Conservation (phyloP, 345 rosid genomes). For the Iberis pinnata region DNA sequence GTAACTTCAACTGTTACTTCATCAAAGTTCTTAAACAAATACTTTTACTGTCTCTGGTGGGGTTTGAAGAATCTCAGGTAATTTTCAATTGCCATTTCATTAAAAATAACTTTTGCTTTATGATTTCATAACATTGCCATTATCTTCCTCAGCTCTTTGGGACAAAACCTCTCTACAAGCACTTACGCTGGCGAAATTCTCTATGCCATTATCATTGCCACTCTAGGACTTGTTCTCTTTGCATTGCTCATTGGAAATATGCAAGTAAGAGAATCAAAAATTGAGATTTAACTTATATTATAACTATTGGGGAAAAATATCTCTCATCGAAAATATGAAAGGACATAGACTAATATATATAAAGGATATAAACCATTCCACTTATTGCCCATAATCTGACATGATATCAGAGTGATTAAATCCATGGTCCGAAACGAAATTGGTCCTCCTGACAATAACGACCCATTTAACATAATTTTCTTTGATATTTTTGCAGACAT, state of each 20-base stretch:
- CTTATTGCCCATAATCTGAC: too few species aligned
- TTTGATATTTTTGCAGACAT: slow-evolving; percentile 44
- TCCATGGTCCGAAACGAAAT: too few species aligned
- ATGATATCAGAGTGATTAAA: too few species aligned
- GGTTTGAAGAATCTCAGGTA: slow-evolving; percentile 83
- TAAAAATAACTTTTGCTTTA: too few species aligned
- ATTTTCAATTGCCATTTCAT: too few species aligned
- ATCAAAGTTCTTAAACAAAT: slow-evolving; percentile 63
- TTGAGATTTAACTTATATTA: neutral
- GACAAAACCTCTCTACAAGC: slow-evolving; percentile 74
- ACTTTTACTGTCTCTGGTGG: slow-evolving; percentile 97
- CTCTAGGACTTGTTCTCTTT: slow-evolving; percentile 80
- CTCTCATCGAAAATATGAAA: too few species aligned
- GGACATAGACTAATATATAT: too few species aligned
- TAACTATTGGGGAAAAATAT: too few species aligned
- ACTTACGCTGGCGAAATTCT: slow-evolving; percentile 72
- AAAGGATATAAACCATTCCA: too few species aligned
- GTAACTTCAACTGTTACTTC: slow-evolving; percentile 44
- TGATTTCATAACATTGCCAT: too few species aligned
- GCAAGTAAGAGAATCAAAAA: slow-evolving; percentile 49
- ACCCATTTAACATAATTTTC: neutral
- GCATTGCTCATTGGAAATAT: slow-evolving; percentile 90
- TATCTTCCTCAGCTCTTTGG: slow-evolving; percentile 52
- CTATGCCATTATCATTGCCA: slow-evolving; percentile 67
- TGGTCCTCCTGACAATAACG: too few species aligned